Evolutionary conservation across 2,329 filamentous ascomycete species (phyloP).

Genomic region (Herpotrichia juniperi): DNA sequence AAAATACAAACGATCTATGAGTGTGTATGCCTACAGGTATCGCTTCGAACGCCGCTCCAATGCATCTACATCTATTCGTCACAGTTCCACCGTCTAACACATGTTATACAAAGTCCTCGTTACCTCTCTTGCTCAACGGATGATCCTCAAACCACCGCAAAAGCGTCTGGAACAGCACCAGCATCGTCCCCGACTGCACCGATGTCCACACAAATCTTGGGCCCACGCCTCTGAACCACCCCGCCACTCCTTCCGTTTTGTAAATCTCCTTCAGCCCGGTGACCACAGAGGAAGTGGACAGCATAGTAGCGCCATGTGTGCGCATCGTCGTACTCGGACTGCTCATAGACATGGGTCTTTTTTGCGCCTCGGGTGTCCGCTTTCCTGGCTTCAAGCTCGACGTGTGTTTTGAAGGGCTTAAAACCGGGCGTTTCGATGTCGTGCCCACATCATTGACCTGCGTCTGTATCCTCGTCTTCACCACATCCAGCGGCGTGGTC

Average conservation of each 20-base stretch:
- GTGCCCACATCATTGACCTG: conserved; percentile 67
- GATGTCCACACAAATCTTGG: conserved; percentile 96
- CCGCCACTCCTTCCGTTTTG: conserved; percentile 81
- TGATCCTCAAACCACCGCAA: conserved; percentile 75
- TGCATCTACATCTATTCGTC: conserved; percentile 7
- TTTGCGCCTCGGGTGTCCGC: conserved; percentile 43
- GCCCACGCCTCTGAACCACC: conserved; percentile 94
- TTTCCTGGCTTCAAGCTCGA: conserved; percentile 28
- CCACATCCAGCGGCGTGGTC: conserved; percentile 94
- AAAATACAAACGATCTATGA: neutral
- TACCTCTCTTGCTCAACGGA: conserved; percentile 40
- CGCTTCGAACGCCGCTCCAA: conserved; percentile 5
- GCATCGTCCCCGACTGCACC: conserved; percentile 94
- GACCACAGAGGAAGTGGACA: conserved; percentile 89
- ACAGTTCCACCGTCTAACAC: neutral
- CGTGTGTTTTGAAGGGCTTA: conserved; percentile 36
- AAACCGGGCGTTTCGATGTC: conserved; percentile 17
- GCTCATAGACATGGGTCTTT: conserved; percentile 83
- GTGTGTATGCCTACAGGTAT: neutral
- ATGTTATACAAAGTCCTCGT: conserved; percentile 19
- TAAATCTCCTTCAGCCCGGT: conserved; percentile 88
- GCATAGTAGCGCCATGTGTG: conserved; percentile 75
- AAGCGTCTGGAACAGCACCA: conserved; percentile 91
- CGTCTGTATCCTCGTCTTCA: conserved; percentile 95
- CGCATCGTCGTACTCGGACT: conserved; percentile 84